Evolutionary conservation across 2,329 filamentous ascomycete species (phyloP), one percentile per base, ranked within the genome.

Genomic region (Curvularia spicifera): DNA sequence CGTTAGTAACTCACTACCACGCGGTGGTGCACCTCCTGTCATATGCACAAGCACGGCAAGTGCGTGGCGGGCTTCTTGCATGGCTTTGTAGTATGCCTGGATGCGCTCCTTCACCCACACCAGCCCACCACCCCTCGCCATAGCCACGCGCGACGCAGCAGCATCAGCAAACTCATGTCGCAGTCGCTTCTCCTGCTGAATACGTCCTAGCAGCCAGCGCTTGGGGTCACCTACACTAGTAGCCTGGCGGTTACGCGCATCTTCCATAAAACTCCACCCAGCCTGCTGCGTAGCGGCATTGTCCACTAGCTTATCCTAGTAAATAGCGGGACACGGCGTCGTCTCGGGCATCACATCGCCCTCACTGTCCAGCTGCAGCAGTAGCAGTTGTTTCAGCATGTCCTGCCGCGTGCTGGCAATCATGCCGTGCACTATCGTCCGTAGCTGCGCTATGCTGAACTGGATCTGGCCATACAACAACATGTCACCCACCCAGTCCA

Each of bases 1-100:
- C 43, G 59, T 70, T 5, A 67, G 39, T 5, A 70, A 35, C 56
- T 70, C 64, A 4, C 59, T 53, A 8, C 48, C 56, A 24, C 53
- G 31, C 31, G 20, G 45, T 18, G 51, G 69, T 51, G 44, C 49
- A 37, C 48, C 51, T 39, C 49, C 55, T 33, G 5, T 31, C 12
- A 35, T 35, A 31, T 35, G 18, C 18, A 48, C 18, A n/a, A 46
- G 24, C 15, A 46, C 24, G 10, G 28, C 15, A 28, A 46, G 43
- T 42, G 4, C 39, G 39, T 42, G 20, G 39, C 39, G 6, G 39
- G 39, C 39, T 42, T 42, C 5, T 42, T 42, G 4, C 4, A 42
- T 42, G 4, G 15, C 39, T 42, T 42, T 9, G 39, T 42, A 42
- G 39, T 42, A 42, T 42, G 20, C 39, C 39, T 42, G 4, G 39